phyloP scores from a whole-genome alignment of 2,329 filamentous ascomycete species.

The Chrysoporthe cubensis region DNA sequence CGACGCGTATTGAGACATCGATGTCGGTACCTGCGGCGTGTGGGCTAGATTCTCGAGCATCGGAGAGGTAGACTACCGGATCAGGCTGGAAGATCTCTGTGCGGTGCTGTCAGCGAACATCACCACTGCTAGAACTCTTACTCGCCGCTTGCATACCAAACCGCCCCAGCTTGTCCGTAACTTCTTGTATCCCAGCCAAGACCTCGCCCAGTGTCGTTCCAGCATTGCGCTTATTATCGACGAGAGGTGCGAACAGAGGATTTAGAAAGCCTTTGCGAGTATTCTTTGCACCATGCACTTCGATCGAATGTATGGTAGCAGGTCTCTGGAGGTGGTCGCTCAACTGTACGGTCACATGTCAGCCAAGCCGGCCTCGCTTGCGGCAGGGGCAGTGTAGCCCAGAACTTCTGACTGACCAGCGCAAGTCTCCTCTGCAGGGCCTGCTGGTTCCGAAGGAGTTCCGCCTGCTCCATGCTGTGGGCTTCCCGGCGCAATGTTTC shows the following conservation, averaged over 20 bases:
- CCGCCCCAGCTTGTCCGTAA: constrained; percentile 74
- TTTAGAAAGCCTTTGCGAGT: constrained; percentile 86
- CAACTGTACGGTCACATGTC: constrained; percentile 54
- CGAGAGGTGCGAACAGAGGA: constrained; percentile 75
- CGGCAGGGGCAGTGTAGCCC: neutral
- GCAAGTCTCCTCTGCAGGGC: constrained; percentile 45
- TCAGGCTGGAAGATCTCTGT: constrained; percentile 85
- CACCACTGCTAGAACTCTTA: neutral
- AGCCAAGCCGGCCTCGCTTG: neutral
- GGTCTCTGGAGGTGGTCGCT: constrained; percentile 83
- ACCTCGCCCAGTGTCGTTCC: constrained; percentile 82
- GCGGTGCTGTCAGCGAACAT: constrained; percentile 3
- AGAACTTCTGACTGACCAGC: constrained; percentile 33
- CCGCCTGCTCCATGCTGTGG: constrained; percentile 34
- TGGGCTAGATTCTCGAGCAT: constrained; percentile 69
- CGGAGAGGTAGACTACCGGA: constrained; percentile 81
- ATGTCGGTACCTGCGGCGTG: constrained; percentile 76
- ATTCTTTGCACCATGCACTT: constrained; percentile 79
- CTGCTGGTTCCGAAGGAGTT: constrained; percentile 41
- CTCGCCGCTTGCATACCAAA: constrained; percentile 64
- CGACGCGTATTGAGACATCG: constrained; percentile 76
- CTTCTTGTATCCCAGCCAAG: constrained; percentile 70
- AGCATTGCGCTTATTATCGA: constrained; percentile 68
- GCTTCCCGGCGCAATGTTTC: constrained; percentile 45
- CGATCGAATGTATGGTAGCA: constrained; percentile 83